phyloP scores from a whole-genome alignment of 352 stramenopile genomes.

The Pythium insidiosum region DNA sequence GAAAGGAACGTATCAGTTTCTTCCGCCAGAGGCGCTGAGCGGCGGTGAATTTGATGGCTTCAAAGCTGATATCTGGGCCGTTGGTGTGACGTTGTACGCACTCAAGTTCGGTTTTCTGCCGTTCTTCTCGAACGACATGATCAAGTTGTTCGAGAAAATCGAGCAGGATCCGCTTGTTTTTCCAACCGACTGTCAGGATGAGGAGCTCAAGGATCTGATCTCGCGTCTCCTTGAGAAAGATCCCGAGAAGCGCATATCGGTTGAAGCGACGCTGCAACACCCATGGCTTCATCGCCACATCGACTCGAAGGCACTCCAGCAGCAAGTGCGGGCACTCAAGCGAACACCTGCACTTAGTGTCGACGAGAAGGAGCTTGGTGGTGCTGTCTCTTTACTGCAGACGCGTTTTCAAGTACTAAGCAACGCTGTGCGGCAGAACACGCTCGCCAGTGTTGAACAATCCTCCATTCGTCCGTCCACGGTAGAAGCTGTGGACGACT shows the following conservation, averaged over 20 bases:
- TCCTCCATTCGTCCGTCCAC: too few species aligned
- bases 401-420: conserved; percentile 33
- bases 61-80: conserved; percentile 87
- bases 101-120: conserved; percentile 83
- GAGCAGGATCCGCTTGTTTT: conserved; percentile 48
- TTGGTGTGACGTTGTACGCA: conserved; percentile 89
- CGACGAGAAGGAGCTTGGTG: conserved; percentile 33
- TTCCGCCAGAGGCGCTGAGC: conserved; percentile 56
- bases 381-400: conserved; percentile 51
- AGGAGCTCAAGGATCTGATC: conserved; percentile 66
- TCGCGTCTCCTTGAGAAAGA: conserved; percentile 65
- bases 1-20: conserved; percentile 73
- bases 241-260: conserved; percentile 49
- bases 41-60: conserved; percentile 70
- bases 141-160: conserved; percentile 88
- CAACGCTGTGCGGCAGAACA: conserved; percentile 6
- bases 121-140: conserved; percentile 84
- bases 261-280: conserved; percentile 65
- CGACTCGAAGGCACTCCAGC: conserved; percentile 35
- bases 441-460: neutral
- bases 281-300: conserved; percentile 60
- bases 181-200: conserved; percentile 29
- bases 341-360: conserved; percentile 24
- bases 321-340: conserved; percentile 35
- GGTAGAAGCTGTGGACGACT: neutral